Evolutionary conservation across 371 early-diverging fungal genomes (phyloP), one percentile per base, ranked within the genome.

Genomic region (Lichtheimia corymbifera): DNA sequence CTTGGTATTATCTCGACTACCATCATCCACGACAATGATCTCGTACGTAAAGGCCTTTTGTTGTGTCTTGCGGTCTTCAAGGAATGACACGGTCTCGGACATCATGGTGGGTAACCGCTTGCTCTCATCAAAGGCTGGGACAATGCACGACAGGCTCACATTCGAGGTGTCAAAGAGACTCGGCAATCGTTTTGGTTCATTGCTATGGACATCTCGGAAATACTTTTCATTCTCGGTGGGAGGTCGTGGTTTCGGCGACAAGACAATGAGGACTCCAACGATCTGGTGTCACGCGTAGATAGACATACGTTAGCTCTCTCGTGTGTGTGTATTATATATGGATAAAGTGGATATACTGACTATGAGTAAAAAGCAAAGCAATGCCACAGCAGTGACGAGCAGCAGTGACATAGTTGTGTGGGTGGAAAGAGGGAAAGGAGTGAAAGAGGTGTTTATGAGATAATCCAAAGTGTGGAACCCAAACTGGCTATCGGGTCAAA

Each of bases 71-170:
- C 76, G 70, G 1, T 59, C 52, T 55, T 85, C 77, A 53, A 96
- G 74, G 76, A 86, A 91, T 2, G 70, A 83, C 3, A 89, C 67
- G 0, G 94, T 82, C 54, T 95, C 96, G 44, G 85, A 76, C 65
- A 97, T 70, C 93, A 96, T 95, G 20, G 64, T 75, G 0, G 93
- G 92, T 56, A 97, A 71, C 14, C 98, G 86, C 61, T 85, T 72
- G 35, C 83, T 77, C 71, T 97, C 98, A 77, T 96, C 94, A 77
- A 91, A 96, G 0, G 98, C 96, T 0, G 98, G 98, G 2, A 97
- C 85, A 4, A 97, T 81, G 42, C 94, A 84, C 0, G 93, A 86
- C 6, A 96, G 74, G n/a, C 73, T 66, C n/a, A 89, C 82, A 0
- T 70, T 65, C 4, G 88, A 67, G 4, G 78, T 71, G 55, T 86